These are phyloP conservation scores for Fusarium sp. DNA, from an alignment of 2,329 filamentous ascomycete species.

Conservation along the genomic window DNA sequence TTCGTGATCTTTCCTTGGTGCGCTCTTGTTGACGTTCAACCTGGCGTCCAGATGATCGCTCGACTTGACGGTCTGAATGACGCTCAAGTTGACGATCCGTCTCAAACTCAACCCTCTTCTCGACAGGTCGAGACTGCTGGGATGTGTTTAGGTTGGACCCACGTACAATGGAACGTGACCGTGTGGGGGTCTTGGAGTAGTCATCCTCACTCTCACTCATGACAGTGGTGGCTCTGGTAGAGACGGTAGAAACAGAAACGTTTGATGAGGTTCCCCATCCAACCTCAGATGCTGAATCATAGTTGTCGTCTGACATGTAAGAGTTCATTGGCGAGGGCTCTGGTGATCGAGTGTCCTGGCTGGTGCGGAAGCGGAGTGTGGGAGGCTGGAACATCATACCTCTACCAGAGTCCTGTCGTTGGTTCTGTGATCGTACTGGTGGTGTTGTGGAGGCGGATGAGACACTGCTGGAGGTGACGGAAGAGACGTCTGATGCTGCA, in stretches of 20 bases:
- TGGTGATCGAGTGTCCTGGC: slow-evolving; percentile 35
- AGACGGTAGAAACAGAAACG: slow-evolving; percentile 42
- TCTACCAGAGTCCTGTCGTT: slow-evolving; percentile 21
- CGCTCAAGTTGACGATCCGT: slow-evolving; percentile 35
- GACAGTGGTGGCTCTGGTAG: slow-evolving; percentile 44
- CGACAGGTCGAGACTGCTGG: slow-evolving; percentile 36
- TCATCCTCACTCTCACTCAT: slow-evolving; percentile 43
- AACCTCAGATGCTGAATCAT: slow-evolving; percentile 44
- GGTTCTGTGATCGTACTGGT: slow-evolving; percentile 10
- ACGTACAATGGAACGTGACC: slow-evolving; percentile 40
- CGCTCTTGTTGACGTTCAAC: slow-evolving; percentile 38
- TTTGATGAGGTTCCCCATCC: slow-evolving; percentile 42
- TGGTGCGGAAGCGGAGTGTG: slow-evolving; percentile 43
- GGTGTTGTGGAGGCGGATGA: slow-evolving; percentile 20
- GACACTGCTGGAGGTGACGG: slow-evolving; percentile 10
- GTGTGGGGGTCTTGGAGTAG: slow-evolving; percentile 38
- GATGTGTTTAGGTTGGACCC: slow-evolving; percentile 26
- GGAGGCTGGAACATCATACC: slow-evolving; percentile 45
- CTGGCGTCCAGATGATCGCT: slow-evolving; percentile 27
- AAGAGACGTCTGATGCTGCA: slow-evolving; percentile 19
- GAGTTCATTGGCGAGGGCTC: slow-evolving; percentile 41
- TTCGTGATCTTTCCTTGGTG: slow-evolving; percentile 42
- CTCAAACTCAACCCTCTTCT: slow-evolving; percentile 35
- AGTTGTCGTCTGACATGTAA: slow-evolving; percentile 46
- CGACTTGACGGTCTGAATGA: slow-evolving; percentile 32